Base-by-base conservation (phyloP, 2,329 filamentous ascomycete species). In the Apiospora arundinis region DNA sequence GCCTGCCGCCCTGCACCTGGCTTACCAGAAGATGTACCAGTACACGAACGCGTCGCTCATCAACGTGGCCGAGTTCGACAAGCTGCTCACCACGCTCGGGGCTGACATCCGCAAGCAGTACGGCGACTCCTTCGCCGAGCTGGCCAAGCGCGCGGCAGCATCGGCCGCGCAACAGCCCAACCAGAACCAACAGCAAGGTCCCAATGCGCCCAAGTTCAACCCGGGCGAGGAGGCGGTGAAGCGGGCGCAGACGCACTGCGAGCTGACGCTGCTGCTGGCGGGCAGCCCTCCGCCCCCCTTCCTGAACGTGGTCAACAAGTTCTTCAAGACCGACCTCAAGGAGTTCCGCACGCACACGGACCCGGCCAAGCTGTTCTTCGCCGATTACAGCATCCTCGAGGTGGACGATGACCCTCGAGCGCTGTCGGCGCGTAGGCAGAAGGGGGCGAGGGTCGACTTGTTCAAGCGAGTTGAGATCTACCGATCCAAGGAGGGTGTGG, bases 331-430 rank as follows among this genome's bases (percentile, higher is more conserved):
- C 40, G 88, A 90, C 65, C 81, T 94, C 40, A 84, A 84, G 0
- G 84, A 85, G 25, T 87, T 95, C 70, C 85, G 88, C 52, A 83
- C 84, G 6, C 85, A 88, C 70, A 86, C 91, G 14, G 90, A 96
- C 74, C 87, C 90, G 40, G 88, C 91, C 12, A 87, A 87, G 72
- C 85, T 97, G 67, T 93, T 93, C 82, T 92, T 94, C 81, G 89
- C 89, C 67, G 90, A 96, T 78, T 93, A 91, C 70, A 86, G 85
- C 67, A 88, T 93, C 78, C 84, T 96, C 14, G 92, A 92, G 6
- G 84, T 94, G 18, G 86, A 88, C 12, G 87, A 91, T 69, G 89
- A 91, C 72, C 81, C 81, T 18, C 82, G 83, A 23, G 88, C 86
- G 5, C 78, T 89, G 16, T 80, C 78, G 3, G 76, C 78, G 25